These are phyloP conservation scores for Asterella californica DNA, from an alignment of 225 moss, liverwort and hornwort species.

Conservation along the genomic window DNA sequence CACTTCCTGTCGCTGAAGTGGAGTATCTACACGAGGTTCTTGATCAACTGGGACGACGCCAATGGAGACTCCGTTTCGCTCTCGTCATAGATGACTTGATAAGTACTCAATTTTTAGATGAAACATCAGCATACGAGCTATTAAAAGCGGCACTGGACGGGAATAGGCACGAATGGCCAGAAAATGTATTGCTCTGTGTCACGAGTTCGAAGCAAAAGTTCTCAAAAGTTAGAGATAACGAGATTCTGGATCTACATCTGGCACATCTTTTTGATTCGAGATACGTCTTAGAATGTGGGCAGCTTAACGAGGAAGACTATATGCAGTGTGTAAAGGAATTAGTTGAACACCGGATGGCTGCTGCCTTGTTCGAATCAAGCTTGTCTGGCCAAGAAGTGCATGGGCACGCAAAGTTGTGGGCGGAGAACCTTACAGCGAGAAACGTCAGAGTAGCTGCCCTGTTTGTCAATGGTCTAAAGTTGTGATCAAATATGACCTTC, in stretches of 20 bases:
- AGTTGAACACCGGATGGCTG: constrained; percentile 13
- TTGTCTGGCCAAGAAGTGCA: constrained; percentile 4
- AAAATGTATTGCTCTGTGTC: constrained; percentile 39
- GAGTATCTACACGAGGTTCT: constrained; percentile 26
- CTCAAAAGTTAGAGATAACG: constrained; percentile 6
- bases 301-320: constrained; percentile 26
- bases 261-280: constrained; percentile 32
- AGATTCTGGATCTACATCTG: constrained; percentile 19
- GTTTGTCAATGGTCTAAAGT: constrained; percentile 32
- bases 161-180: constrained; percentile 41
- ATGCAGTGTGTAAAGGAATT: constrained; percentile 22
- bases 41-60: constrained; percentile 34
- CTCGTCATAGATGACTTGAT: constrained; percentile 38
- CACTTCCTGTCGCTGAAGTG: constrained; percentile 27
- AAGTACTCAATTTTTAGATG: neutral
- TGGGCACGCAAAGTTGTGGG: constrained; percentile 25
- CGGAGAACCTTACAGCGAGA: constrained; percentile 1
- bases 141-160: constrained; percentile 44
- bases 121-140: constrained; percentile 2
- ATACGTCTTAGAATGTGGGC: constrained; percentile 4
- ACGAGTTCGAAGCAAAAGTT: constrained; percentile 19
- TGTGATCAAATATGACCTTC: neutral
- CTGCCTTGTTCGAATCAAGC: neutral
- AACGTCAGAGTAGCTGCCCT: constrained; percentile 36
- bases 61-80: constrained; percentile 42